Evolutionary conservation across 768 basidiomycete genomes (phyloP).

Genomic region (Symmetrospora coprosmae): DNA sequence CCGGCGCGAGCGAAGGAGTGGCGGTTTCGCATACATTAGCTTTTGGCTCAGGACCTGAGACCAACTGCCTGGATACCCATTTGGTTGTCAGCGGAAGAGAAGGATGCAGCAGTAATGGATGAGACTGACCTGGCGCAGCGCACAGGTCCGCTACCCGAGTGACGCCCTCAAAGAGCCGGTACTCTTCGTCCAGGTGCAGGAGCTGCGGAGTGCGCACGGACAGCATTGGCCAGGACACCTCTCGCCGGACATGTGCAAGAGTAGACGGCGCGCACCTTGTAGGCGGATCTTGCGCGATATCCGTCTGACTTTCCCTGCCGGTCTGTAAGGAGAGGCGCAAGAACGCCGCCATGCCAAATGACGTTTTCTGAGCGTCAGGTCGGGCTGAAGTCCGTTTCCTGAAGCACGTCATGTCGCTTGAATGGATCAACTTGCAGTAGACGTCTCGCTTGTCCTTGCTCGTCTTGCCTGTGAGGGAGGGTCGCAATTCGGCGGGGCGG

Average conservation of each 20-base stretch:
- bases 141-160: conserved; percentile 35
- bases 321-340: neutral
- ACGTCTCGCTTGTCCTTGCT: conserved; percentile 25
- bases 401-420: neutral
- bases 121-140: conserved; percentile 33
- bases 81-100: neutral
- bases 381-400: neutral
- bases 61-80: conserved; percentile 37
- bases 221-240: neutral
- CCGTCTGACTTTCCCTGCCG: conserved; percentile 25
- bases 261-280: conserved; percentile 25
- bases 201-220: too few relatives aligned
- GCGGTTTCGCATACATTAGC: conserved; percentile 31
- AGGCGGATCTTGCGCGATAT: conserved; percentile 36
- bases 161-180: conserved; percentile 32
- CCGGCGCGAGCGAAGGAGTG: too few relatives aligned
- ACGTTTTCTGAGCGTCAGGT: neutral
- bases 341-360: neutral
- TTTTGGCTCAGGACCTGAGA: conserved; percentile 38
- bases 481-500: too few relatives aligned
- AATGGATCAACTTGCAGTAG: neutral
- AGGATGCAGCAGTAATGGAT: neutral
- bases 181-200: conserved; percentile 36
- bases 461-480: conserved; percentile 7
- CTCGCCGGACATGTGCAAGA: neutral